Evolutionary conservation across 257 asterid species (phyloP).

Genomic region (Nicotiana undulata): DNA sequence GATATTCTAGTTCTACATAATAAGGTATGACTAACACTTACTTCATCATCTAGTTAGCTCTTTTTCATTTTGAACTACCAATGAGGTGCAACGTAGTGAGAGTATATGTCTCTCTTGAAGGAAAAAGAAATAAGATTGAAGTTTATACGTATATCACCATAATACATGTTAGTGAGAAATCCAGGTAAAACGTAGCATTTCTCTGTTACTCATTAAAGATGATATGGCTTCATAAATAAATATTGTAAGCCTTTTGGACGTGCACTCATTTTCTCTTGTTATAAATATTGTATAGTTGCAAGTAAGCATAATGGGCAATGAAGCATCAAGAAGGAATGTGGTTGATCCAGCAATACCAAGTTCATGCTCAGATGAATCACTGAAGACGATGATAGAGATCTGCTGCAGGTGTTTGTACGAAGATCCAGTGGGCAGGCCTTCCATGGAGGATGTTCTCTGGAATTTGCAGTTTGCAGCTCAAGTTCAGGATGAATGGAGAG

Average conservation of each 20-base stretch:
- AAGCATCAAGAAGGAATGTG: constrained; percentile 38
- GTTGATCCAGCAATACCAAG: constrained; percentile 44
- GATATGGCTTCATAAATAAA: neutral
- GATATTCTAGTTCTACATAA: constrained; percentile 41
- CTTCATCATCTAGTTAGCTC: neutral
- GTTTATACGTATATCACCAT: too few relatives aligned
- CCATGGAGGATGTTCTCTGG: constrained; percentile 87
- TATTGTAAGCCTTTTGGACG: neutral
- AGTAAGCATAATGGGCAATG: constrained; percentile 39
- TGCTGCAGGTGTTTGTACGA: constrained; percentile 69
- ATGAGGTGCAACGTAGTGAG: too few relatives aligned
- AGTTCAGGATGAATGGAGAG: constrained; percentile 43
- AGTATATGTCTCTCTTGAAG: too few relatives aligned
- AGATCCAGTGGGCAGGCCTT: constrained; percentile 66
- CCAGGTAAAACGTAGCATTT: too few relatives aligned
- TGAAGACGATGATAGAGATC: constrained; percentile 55
- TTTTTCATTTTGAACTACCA: neutral
- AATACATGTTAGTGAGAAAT: too few relatives aligned
- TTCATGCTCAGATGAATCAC: constrained; percentile 57
- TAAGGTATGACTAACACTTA: constrained; percentile 40
- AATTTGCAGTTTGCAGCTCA: constrained; percentile 92
- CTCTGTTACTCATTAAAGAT: too few relatives aligned
- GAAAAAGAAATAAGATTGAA: too few relatives aligned
- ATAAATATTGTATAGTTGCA: constrained; percentile 44
- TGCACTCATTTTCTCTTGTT: neutral